These are phyloP conservation scores for Cryptosporidium andersoni DNA, from an alignment of 169 alveolate genomes.

Conservation along the genomic window DNA sequence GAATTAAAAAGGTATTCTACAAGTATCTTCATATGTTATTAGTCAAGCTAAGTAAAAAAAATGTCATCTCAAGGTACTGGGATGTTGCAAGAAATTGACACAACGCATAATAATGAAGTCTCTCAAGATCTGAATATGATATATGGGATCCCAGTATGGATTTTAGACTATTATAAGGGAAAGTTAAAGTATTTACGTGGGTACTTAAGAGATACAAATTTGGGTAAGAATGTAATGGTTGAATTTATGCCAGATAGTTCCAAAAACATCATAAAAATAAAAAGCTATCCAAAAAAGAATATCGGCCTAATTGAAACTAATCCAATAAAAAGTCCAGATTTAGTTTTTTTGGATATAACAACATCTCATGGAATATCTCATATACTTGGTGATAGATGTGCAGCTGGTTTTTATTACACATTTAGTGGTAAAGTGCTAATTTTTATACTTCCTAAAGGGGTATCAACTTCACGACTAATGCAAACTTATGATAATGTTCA, in stretches of 20 bases:
- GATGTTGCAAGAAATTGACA: too few species aligned
- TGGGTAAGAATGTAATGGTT: conserved; percentile 67
- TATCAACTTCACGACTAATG: conserved; percentile 50
- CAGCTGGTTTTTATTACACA: conserved; percentile 47
- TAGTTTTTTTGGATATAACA: conserved; percentile 27
- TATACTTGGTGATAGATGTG: conserved; percentile 63
- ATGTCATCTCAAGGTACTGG: too few species aligned
- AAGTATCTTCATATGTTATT: too few species aligned
- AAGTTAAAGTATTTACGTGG: conserved; percentile 11
- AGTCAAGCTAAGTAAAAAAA: too few species aligned
- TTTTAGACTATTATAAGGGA: conserved; percentile 3
- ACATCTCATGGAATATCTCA: conserved; percentile 69
- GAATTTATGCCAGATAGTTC: conserved; percentile 31
- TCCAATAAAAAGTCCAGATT: conserved; percentile 60
- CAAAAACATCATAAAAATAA: conserved; percentile 23
- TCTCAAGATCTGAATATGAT: conserved; percentile 25
- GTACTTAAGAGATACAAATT: conserved; percentile 54
- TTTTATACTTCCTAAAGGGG: conserved; percentile 44
- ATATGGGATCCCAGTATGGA: conserved; percentile 65
- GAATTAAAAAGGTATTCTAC: too few species aligned
- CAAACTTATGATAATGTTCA: conserved; percentile 44
- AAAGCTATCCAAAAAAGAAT: conserved; percentile 52
- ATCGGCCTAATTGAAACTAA: conserved; percentile 36
- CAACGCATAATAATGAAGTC: too few species aligned
- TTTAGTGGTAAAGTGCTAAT: conserved; percentile 62